phyloP scores from a whole-genome alignment of 257 asterid genomes.

The Solanum arcanum region DNA sequence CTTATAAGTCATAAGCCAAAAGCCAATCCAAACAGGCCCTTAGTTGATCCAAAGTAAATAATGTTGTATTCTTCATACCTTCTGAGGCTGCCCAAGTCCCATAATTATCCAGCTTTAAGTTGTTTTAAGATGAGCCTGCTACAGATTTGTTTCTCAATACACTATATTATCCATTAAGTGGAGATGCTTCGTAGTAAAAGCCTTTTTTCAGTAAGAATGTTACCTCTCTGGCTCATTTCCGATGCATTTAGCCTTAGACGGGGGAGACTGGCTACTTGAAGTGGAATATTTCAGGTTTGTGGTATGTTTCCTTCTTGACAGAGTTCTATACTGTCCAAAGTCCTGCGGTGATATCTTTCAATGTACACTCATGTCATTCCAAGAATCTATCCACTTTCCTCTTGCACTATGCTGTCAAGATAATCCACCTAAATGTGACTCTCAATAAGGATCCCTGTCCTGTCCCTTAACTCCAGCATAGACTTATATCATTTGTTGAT shows the following conservation, averaged over 20 bases:
- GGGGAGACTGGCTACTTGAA: not conserved
- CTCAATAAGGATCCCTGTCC: not conserved
- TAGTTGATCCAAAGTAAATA: not conserved
- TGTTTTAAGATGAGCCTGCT: not conserved
- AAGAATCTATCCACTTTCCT: not conserved
- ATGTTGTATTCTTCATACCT: not conserved
- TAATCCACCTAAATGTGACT: not conserved
- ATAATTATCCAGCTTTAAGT: not conserved
- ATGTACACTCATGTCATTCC: not conserved
- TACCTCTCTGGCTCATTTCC: not conserved
- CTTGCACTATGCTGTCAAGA: not conserved
- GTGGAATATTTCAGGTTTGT: not conserved
- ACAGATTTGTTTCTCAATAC: not conserved
- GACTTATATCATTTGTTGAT: not conserved
- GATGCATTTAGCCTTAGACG: not conserved
- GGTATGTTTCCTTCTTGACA: not conserved
- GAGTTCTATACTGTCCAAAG: not conserved
- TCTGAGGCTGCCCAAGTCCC: not conserved
- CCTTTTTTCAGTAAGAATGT: not conserved
- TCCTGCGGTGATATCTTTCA: not conserved
- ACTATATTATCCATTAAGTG: not conserved
- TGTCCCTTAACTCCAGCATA: not conserved
- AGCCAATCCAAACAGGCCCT: not conserved
- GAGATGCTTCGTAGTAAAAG: not conserved
- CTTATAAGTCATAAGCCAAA: not conserved